Evolutionary conservation across 306 rosid species (phyloP), one percentile per base, ranked within the genome.

Genomic region (Notholithocarpus densiflorus): DNA sequence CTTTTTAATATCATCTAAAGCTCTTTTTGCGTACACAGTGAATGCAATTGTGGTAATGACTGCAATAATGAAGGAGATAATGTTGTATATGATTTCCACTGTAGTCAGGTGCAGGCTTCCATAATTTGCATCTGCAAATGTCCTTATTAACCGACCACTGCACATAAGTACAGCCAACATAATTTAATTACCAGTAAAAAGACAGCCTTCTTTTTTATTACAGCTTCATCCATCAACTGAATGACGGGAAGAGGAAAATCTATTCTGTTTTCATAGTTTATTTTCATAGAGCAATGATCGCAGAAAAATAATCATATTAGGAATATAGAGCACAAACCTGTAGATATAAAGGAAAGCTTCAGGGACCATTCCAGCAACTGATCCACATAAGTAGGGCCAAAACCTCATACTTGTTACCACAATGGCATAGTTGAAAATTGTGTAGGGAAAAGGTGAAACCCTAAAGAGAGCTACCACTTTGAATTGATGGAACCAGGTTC

Each of bases 281-380:
- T 27, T 14, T 64, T 26, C 65, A 64, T 7, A 21, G 77, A 71
- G 75, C 0, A 51, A 32, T 8, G 27, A 54, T 4, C 29, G 56
- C 31, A 21, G 18, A 4, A 73, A 71, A 64, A 56, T 48, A 69
- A 27, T 37, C 18, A 29, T 48, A 55, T 37, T 20, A 29, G 19
- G 76, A 80, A 79, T 10, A 40, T 19, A 60, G 71, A 73, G 64
- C 72, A 82, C 86, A 4, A 29, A 93, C 99, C 99, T 91, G 80
- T 96, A 96, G 53, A 96, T 96, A 87, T 96, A 96, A 78, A 96
- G 76, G 92, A 91, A 96, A 59, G 99, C 94, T 84, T 96, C 99
- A 60, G 99, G 99, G 43, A 96, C 87, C 99, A 96, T 96, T 85
- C 99, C 98, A 5, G 97, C 88, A 77, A 96, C 68, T 52, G 99